Percentiles rank a stretch among this genome's conserved stretches.
phyloP scores from a whole-genome alignment of 2,329 filamentous ascomycete species.

The Aspergillus hiratsukae region DNA sequence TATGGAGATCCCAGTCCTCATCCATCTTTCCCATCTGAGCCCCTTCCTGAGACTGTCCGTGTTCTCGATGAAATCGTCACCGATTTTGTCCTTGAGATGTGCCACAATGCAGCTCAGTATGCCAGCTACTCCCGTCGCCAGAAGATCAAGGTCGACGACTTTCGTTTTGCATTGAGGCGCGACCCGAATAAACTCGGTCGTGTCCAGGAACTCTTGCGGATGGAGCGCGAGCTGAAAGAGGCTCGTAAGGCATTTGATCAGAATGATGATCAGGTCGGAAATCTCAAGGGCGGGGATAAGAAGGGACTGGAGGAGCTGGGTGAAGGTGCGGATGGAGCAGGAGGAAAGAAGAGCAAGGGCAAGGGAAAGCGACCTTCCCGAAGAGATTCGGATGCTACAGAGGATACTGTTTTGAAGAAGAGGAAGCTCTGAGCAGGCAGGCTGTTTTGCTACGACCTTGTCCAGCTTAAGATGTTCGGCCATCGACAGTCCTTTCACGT shows the following conservation, averaged over 20 bases:
- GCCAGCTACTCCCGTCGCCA: constrained; percentile 84
- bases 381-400: constrained; percentile 32
- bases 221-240: constrained; percentile 80
- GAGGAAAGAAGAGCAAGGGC: constrained; percentile 33
- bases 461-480: background rate
- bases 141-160: constrained; percentile 98
- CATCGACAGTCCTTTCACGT: background rate
- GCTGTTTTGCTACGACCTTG: background rate
- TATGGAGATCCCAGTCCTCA: constrained; percentile 43
- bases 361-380: constrained; percentile 33
- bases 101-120: constrained; percentile 80
- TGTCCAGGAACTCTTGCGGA: constrained; percentile 82
- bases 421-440: constrained; percentile 19
- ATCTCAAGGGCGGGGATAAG: constrained; percentile 34
- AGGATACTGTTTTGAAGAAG: constrained; percentile 33
- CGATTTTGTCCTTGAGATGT: constrained; percentile 92
- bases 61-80: constrained; percentile 93
- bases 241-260: constrained; percentile 60
- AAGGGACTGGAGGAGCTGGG: constrained; percentile 29
- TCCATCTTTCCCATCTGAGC: constrained; percentile 66
- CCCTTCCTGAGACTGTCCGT: constrained; percentile 77
- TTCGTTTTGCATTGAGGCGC: constrained; percentile 85
- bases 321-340: constrained; percentile 20
- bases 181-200: constrained; percentile 83
- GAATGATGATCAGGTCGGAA: constrained; percentile 40